phyloP scores from a whole-genome alignment of 441 rosid species.

The Pelargonium myrrhifolium region DNA sequence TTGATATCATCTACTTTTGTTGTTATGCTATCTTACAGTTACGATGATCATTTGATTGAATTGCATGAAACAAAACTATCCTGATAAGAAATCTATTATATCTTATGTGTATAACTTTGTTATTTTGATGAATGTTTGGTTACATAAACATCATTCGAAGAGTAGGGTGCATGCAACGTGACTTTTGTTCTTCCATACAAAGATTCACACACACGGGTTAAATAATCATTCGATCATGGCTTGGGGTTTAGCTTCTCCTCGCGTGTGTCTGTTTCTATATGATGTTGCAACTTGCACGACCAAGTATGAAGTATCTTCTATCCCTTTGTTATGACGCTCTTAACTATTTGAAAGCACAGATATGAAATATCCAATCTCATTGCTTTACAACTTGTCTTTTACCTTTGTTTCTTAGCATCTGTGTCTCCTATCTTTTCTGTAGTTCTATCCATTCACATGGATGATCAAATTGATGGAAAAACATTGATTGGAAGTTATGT shows the following conservation, averaged over 20 bases:
- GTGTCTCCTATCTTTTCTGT: constrained; percentile 8
- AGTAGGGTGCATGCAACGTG: background rate
- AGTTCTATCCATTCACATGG: constrained; percentile 91
- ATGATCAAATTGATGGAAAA: constrained; percentile 97
- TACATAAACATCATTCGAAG: background rate
- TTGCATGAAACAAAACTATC: too few species aligned
- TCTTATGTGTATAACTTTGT: too few species aligned
- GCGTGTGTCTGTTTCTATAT: background rate
- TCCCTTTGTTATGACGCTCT: background rate
- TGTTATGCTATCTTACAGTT: too few species aligned
- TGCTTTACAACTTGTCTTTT: constrained; percentile 7
- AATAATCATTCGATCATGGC: background rate
- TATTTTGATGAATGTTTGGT: background rate
- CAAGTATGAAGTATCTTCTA: background rate
- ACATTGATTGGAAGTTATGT: constrained; percentile 87
- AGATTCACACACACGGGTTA: background rate
- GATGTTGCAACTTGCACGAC: background rate
- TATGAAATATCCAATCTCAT: background rate
- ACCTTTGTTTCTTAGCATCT: constrained; percentile 16
- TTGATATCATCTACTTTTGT: too few species aligned
- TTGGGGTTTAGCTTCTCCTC: background rate
- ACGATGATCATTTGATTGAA: too few species aligned
- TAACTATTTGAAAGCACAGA: background rate
- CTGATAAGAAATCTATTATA: too few species aligned
- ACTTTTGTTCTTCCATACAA: background rate